Percentiles rank a stretch among this genome's conserved stretches.
Conservation (phyloP, 1,139 yeast genomes). For the Barnettozyma hawaiiensis region DNA sequence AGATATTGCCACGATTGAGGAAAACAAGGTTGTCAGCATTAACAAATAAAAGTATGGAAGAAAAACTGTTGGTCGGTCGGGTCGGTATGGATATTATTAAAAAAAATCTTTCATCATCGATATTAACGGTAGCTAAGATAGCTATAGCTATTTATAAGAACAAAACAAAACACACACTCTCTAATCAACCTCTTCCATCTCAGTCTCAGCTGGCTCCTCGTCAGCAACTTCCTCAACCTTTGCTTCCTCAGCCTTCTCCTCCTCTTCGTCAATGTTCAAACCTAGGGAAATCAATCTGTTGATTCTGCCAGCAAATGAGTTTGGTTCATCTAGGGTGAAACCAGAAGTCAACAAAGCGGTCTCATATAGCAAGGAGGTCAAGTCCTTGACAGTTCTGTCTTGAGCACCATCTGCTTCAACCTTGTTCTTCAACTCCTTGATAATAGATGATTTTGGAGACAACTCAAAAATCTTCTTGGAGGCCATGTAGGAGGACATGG, state of each 20-base stretch:
- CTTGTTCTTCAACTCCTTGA: constrained; percentile 91
- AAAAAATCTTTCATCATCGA: background rate
- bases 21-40: constrained; percentile 52
- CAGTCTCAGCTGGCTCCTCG: constrained; percentile 89
- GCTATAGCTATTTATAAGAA: constrained; percentile 2
- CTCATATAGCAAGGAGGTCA: constrained; percentile 93
- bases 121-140: constrained; percentile 1
- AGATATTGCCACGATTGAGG: constrained; percentile 50
- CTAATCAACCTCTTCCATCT: constrained; percentile 14
- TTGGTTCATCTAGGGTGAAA: constrained; percentile 97
- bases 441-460: constrained; percentile 94
- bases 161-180: too few species aligned
- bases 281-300: constrained; percentile 98
- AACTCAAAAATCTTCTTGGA: constrained; percentile 99
- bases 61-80: too few species aligned
- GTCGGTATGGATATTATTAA: too few species aligned
- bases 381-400: constrained; percentile 97
- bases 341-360: constrained; percentile 98
- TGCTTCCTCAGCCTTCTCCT: constrained; percentile 47
- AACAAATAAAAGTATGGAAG: background rate
- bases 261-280: constrained; percentile 93
- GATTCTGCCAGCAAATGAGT: constrained; percentile 94
- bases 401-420: constrained; percentile 96
- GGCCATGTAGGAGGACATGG: constrained; percentile 99
- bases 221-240: constrained; percentile 59